Percentiles rank a stretch among this genome's conserved stretches.
Conservation (phyloP, 2,329 filamentous ascomycete genomes). For the Exophiala xenobiotica region DNA sequence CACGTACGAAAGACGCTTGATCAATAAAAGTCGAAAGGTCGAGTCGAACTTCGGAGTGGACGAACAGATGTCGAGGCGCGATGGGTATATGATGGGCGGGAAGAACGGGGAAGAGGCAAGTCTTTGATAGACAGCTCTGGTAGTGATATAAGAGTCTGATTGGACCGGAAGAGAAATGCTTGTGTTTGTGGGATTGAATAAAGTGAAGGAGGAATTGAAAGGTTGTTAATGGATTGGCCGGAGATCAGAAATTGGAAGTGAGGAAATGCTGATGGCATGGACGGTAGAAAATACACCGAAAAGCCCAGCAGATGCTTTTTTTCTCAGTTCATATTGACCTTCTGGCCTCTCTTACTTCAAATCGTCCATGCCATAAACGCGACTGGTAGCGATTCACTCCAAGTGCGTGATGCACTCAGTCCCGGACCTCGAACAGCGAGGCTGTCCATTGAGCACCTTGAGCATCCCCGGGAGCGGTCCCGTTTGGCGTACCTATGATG, state of each 20-base stretch:
- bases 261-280: background rate
- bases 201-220: background rate
- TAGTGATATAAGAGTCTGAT: background rate
- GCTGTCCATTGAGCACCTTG: too few species aligned
- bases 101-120: conserved; percentile 9
- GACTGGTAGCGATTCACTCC: too few species aligned
- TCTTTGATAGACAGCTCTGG: conserved; percentile 9
- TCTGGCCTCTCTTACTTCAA: background rate
- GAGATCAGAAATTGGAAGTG: background rate
- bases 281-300: background rate
- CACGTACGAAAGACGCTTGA: background rate
- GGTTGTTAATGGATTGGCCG: background rate
- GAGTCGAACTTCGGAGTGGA: background rate
- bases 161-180: background rate
- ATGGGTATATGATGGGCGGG: conserved; percentile 1
- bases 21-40: background rate
- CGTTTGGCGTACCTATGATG: too few species aligned
- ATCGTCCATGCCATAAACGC: too few species aligned
- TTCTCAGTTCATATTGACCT: background rate
- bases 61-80: background rate
- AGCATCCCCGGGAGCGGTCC: too few species aligned
- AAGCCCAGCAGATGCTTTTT: too few species aligned
- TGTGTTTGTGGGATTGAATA: background rate
- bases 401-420: too few species aligned
- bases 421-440: too few species aligned